A percentile compares a stretch with the other conserved stretches of the same genome.
phyloP scores from a whole-genome alignment of 1,284 basidiomycete species.

The Cystobasidium sp. region DNA sequence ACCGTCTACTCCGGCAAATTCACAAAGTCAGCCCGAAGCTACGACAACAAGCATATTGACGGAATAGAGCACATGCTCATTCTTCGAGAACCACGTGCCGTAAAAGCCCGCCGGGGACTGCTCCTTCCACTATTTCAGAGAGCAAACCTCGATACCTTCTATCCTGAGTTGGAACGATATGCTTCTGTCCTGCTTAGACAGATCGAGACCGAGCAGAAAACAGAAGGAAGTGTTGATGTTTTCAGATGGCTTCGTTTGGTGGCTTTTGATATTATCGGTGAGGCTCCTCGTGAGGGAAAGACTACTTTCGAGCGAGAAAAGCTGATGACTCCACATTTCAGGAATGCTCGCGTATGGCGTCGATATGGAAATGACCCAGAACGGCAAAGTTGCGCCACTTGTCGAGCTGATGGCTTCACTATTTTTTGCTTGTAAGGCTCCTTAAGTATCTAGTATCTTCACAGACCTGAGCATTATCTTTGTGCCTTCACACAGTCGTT shows the following conservation, averaged over 20 bases:
- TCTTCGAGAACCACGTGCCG: slow-evolving; percentile 13
- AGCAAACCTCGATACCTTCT: slow-evolving; percentile 31
- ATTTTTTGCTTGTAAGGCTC: slow-evolving; percentile 28
- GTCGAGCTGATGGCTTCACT: slow-evolving; percentile 41
- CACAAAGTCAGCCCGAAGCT: slow-evolving; percentile 30
- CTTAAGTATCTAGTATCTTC: background rate
- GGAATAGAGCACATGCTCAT: slow-evolving; percentile 41
- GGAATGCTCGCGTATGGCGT: slow-evolving; percentile 40
- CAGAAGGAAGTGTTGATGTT: slow-evolving; percentile 34
- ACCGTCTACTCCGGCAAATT: slow-evolving; percentile 38
- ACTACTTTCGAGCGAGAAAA: background rate
- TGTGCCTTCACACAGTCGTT: slow-evolving; percentile 10
- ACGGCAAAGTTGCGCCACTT: slow-evolving; percentile 25
- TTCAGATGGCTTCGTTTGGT: slow-evolving; percentile 42
- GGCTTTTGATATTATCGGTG: slow-evolving; percentile 39
- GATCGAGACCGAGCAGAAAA: slow-evolving; percentile 35
- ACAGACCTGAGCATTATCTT: background rate
- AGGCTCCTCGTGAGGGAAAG: background rate
- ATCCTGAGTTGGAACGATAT: slow-evolving; percentile 35
- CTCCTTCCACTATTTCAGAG: slow-evolving; percentile 39
- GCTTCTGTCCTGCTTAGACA: slow-evolving; percentile 23
- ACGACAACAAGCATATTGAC: slow-evolving; percentile 39
- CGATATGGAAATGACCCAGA: slow-evolving; percentile 39
- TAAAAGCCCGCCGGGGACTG: slow-evolving; percentile 32
- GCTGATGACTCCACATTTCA: background rate